Evolutionary conservation across 345 rosid genomes (phyloP).

Genomic region (Populus ilicifolia): DNA sequence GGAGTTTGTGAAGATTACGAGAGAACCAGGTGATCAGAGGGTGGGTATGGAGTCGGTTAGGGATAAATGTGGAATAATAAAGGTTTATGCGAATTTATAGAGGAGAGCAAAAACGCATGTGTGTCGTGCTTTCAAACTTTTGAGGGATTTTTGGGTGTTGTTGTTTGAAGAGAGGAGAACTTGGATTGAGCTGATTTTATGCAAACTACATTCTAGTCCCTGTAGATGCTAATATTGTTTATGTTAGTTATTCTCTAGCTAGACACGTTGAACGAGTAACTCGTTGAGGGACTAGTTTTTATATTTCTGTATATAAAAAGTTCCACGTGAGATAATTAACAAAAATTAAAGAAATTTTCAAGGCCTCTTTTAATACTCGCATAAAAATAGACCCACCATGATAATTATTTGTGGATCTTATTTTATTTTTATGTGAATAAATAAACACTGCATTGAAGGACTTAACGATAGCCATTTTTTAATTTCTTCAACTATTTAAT

Average conservation of each 20-base stretch:
- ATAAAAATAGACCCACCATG: too few species aligned
- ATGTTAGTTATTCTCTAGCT: background rate
- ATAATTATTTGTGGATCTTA: too few species aligned
- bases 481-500: too few species aligned
- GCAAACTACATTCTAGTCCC: background rate
- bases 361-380: too few species aligned
- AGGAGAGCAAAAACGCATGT: background rate
- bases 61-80: slow-evolving; percentile 24
- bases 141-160: background rate
- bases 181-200: background rate
- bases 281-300: too few species aligned
- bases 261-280: too few species aligned
- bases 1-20: slow-evolving; percentile 17
- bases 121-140: background rate
- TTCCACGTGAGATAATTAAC: too few species aligned
- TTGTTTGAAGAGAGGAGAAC: background rate
- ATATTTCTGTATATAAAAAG: too few species aligned
- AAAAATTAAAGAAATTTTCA: too few species aligned
- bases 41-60: background rate
- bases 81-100: background rate
- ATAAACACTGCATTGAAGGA: too few species aligned
- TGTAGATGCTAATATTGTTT: background rate
- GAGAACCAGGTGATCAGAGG: slow-evolving; percentile 1
- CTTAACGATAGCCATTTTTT: too few species aligned
- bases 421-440: too few species aligned